Percentiles rank a stretch among this genome's conserved stretches.
phyloP scores from a whole-genome alignment of 352 stramenopile species.

The Phytophthora syringae region DNA sequence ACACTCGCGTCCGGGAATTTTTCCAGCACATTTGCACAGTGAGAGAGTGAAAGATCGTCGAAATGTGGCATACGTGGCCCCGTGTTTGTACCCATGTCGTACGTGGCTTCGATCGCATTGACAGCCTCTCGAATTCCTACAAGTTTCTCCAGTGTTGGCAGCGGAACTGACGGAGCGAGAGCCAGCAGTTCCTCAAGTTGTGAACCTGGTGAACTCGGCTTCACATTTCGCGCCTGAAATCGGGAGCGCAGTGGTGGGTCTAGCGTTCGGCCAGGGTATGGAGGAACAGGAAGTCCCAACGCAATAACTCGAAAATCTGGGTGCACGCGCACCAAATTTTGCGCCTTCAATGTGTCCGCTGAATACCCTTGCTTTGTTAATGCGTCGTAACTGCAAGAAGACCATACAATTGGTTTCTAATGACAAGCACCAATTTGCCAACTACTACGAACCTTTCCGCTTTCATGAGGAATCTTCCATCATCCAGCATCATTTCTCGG shows the following conservation, averaged over 20 bases:
- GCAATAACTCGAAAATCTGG: constrained; percentile 95
- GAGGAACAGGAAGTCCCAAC: constrained; percentile 85
- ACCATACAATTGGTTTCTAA: neutral
- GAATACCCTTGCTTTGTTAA: constrained; percentile 65
- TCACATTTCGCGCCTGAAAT: constrained; percentile 83
- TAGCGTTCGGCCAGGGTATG: constrained; percentile 85
- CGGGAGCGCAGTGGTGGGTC: constrained; percentile 88
- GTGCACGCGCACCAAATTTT: constrained; percentile 89
- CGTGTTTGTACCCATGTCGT: constrained; percentile 38
- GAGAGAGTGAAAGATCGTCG: constrained; percentile 62
- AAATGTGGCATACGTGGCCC: constrained; percentile 77
- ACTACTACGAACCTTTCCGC: constrained; percentile 59
- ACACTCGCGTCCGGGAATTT: constrained; percentile 58
- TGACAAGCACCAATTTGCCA: neutral
- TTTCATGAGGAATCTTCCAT: constrained; percentile 94
- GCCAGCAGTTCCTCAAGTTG: constrained; percentile 65
- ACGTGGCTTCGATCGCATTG: constrained; percentile 73
- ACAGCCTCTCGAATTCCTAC: constrained; percentile 74
- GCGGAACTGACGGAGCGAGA: constrained; percentile 51
- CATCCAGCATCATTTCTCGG: constrained; percentile 95
- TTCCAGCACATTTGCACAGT: constrained; percentile 61
- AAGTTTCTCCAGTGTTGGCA: constrained; percentile 67
- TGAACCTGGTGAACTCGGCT: constrained; percentile 64
- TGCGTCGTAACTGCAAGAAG: constrained; percentile 56
- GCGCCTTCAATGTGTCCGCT: constrained; percentile 44